A percentile compares a stretch with the other conserved stretches of the same genome.
Conservation (phyloP, 345 rosid genomes). For the Excoecaria cochinchinensis region DNA sequence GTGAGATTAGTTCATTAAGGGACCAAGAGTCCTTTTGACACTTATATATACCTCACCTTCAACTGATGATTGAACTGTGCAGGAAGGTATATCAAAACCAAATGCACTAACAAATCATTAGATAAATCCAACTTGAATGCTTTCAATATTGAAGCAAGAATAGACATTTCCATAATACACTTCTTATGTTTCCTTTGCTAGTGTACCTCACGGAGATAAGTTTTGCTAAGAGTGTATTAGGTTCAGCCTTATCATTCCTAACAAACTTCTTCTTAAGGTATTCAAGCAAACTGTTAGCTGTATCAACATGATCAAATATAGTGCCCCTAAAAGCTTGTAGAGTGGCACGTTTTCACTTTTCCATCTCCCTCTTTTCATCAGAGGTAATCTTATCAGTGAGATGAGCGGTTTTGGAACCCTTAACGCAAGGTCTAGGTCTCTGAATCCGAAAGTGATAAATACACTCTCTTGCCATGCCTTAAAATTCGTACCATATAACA, state of each 20-base stretch:
- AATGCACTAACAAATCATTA: not conserved
- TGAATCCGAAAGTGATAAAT: not conserved
- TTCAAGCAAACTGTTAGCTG: constrained; percentile 1
- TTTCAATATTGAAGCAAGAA: not conserved
- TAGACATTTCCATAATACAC: constrained; percentile 5
- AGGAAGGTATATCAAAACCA: not conserved
- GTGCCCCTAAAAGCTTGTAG: constrained; percentile 4
- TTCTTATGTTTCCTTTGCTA: not conserved
- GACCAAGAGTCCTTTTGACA: not conserved
- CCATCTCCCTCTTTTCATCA: not conserved
- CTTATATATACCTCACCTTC: not conserved
- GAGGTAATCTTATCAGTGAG: not conserved
- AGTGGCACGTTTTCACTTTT: not conserved
- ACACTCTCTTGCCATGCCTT: constrained; percentile 1
- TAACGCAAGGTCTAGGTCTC: constrained; percentile 18
- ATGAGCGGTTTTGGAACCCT: not conserved
- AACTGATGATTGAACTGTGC: not conserved
- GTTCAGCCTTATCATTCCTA: constrained; percentile 14
- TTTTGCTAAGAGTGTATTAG: not conserved
- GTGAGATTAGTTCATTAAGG: not conserved
- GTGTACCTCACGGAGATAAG: constrained; percentile 8
- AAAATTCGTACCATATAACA: not conserved
- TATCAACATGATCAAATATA: not conserved
- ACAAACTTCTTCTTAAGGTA: constrained; percentile 13
- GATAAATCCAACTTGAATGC: not conserved